Base-by-base conservation (phyloP, 2,329 filamentous ascomycete species). In the Chaetomiaceae sp. region DNA sequence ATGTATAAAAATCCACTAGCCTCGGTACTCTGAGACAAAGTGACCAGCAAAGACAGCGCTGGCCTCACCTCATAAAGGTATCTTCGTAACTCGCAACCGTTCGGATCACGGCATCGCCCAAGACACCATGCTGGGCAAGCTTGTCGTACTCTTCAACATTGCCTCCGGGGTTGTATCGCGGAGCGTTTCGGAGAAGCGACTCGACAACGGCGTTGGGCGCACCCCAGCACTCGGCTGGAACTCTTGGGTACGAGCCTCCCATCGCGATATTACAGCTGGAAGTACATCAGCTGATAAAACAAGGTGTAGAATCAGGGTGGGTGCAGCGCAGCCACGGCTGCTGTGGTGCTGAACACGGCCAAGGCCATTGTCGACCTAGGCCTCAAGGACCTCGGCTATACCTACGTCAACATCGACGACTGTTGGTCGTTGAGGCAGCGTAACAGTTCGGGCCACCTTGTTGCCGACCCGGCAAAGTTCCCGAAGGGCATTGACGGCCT, bases 351-450 rank as follows among this genome's bases (percentile, higher is more conserved):
- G 30, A 45, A 43, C 3, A 54, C 52, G 7, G 57, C 57, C 5
- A 49, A 57, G 35, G 44, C 43, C 23, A 56, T 57, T 25, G 25
- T 58, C 19, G 50, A 51, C 2, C 49, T 58, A 5, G 56, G 56
- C 1, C 51, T 58, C 27, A 57, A 56, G 45, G 57, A 58, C 12
- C 53, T 58, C 2, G 57, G 57, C 3, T 59, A 59, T 33, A 8
- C 17, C 54, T 51, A 59, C 42, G 40, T 59, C 51, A 59, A 59
- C 50, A 59, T 59, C 16, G 57, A 59, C 45, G 55, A 59, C 46
- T 59, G 57, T 43, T 59, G 57, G 57, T 40, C 49, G 1, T 51
- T 42, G 23, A 44, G 33, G 23, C 21, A 21, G 10, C 51, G 57
- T 12, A 40, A 58, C 45, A 14, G 21, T 14, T 44, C 3, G 20